phyloP scores from a whole-genome alignment of 2,329 filamentous ascomycete genomes.

The Dactylellina parvicollis region DNA sequence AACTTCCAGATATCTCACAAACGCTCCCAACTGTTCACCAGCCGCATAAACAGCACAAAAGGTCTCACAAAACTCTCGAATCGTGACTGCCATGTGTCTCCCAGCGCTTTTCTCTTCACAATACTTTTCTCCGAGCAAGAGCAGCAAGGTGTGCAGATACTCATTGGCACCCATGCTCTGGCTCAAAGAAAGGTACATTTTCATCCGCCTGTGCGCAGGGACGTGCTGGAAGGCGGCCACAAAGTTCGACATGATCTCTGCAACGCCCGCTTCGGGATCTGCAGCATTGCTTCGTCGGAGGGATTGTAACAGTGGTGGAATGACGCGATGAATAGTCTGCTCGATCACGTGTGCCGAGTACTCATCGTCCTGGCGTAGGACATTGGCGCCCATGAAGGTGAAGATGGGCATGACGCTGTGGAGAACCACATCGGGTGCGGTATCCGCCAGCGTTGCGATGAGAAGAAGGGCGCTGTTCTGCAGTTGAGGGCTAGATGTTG shows the following conservation, averaged over 20 bases:
- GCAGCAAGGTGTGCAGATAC: slow-evolving; percentile 85
- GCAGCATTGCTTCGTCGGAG: slow-evolving; percentile 72
- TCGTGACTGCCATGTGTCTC: slow-evolving; percentile 51
- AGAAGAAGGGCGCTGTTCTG: slow-evolving; percentile 90
- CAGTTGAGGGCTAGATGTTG: slow-evolving; percentile 88
- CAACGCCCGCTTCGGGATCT: slow-evolving; percentile 74
- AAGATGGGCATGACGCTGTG: slow-evolving; percentile 99
- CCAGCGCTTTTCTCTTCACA: slow-evolving; percentile 71
- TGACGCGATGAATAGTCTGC: slow-evolving; percentile 91
- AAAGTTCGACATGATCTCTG: slow-evolving; percentile 93
- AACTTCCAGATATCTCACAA: slow-evolving; percentile 79
- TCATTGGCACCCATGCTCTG: slow-evolving; percentile 85
- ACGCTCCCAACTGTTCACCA: slow-evolving; percentile 78
- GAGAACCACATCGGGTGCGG: slow-evolving; percentile 87
- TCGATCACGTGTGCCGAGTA: slow-evolving; percentile 97
- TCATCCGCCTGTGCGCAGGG: slow-evolving; percentile 82
- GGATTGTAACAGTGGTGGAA: slow-evolving; percentile 88
- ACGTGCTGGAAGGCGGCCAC: slow-evolving; percentile 97
- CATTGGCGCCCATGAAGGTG: slow-evolving; percentile 94
- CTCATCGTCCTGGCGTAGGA: slow-evolving; percentile 91
- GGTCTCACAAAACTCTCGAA: slow-evolving; percentile 74
- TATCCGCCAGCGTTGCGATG: slow-evolving; percentile 84
- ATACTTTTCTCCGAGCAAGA: slow-evolving; percentile 91
- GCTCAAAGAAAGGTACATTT: slow-evolving; percentile 84
- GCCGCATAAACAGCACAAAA: slow-evolving; percentile 78